Evolutionary conservation across 768 basidiomycete genomes (phyloP).

Genomic region (button mushroom (Agaricus bisporus)): DNA sequence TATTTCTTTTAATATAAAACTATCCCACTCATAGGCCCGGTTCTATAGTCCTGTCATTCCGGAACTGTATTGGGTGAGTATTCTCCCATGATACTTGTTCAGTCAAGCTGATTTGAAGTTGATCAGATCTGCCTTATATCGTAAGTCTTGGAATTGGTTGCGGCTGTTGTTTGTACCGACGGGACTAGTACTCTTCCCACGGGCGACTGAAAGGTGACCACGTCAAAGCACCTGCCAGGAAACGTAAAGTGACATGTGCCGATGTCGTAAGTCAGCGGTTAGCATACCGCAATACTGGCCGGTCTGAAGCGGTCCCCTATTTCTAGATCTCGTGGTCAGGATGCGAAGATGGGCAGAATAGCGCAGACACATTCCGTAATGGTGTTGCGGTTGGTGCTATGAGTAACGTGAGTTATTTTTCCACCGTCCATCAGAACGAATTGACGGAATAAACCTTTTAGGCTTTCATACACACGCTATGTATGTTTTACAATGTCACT

Average conservation of each 20-base stretch:
- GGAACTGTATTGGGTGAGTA: constrained; percentile 44
- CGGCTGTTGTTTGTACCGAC: background rate
- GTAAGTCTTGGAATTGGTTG: constrained; percentile 23
- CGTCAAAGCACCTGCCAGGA: constrained; percentile 24
- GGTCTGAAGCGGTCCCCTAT: background rate
- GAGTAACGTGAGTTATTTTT: constrained; percentile 57
- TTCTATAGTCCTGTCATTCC: constrained; percentile 42
- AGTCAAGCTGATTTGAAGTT: background rate
- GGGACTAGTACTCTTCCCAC: constrained; percentile 49
- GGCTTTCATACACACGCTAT: constrained; percentile 56
- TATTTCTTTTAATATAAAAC: background rate
- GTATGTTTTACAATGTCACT: constrained; percentile 19
- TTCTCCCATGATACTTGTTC: background rate
- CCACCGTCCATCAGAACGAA: background rate
- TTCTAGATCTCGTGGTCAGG: constrained; percentile 64
- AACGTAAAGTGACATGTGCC: constrained; percentile 52
- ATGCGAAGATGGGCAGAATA: constrained; percentile 66
- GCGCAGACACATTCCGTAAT: constrained; percentile 60
- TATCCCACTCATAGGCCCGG: background rate
- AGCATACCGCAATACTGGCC: background rate
- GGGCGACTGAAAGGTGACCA: constrained; percentile 45
- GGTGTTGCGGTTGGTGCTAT: constrained; percentile 73
- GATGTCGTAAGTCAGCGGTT: constrained; percentile 49
- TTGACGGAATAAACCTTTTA: constrained; percentile 18
- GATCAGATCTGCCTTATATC: constrained; percentile 41